Evolutionary conservation across 495 filamentous ascomycete species (phyloP), one percentile per base, ranked within the genome.

Genomic region (Thermothielavioides terrestris): DNA sequence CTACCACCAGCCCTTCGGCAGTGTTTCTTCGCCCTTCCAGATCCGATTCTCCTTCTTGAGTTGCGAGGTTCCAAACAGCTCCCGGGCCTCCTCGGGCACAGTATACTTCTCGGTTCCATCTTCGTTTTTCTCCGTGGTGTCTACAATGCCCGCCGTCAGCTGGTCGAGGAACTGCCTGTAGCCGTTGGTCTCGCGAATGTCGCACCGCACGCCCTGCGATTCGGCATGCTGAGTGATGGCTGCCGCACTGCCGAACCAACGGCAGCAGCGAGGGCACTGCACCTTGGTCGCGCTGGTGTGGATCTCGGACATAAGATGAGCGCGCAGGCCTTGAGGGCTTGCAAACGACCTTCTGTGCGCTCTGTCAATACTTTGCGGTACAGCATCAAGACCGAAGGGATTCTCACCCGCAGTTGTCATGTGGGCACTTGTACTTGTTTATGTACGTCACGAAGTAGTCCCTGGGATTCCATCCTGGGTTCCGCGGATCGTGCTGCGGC

Each of bases 371-470:
- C 7, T 9, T 12, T 8, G 3, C 7, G 14, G n/a, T 4, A 28
- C 0, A 28, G 6, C 1, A 12, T 22, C 31, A 15, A 37, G 11
- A 9, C 18, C 10, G 9, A 66, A 21, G 20, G 37, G 4, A 34
- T 34, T 7, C 60, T 63, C 58, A 72, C 71, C 39, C 42, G 61
- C 70, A 75, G n/a, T 34, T 63, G 21, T 51, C 54, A 32, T 69
- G 49, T 2, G 69, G 70, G 40, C 72, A 75, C 32, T 62, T 67
- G 52, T 59, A 75, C 39, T 58, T 65, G 3, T 56, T 27, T 2
- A 60, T 42, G 18, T 63, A 49, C 3, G 40, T 15, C 26, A 63
- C 54, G 21, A 34, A 64, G 41, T 62, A 70, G 1, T 55, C 21
- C 3, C 40, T 34, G 6, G 45, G 45, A 38, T 70, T 61, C 49